Base-by-base conservation (phyloP, 345 rosid genomes). In the Anastatica hierochuntica region DNA sequence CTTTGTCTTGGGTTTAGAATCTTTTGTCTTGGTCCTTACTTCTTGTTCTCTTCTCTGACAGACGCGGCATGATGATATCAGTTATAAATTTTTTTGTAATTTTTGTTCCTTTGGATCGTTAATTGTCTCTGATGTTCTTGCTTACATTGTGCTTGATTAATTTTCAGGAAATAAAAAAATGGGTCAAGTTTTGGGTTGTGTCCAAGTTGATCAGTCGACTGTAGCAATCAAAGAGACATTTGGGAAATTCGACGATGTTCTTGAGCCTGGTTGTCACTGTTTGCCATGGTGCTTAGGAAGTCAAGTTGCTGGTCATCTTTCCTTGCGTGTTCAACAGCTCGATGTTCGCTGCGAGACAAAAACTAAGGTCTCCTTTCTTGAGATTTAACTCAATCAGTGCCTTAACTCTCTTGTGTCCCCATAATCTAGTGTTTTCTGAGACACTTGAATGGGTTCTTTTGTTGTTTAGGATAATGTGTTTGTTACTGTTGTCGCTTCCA, bases 271-370 rank as follows among this genome's bases (percentile, higher is more conserved):
- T 30, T 85, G 87, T 58, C 90, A 85, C 43, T 85, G 87, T 60
- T 55, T 85, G 64, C 95, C 95, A 10, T 85, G 95, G 95, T 85
- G 75, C 42, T 61, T 82, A 1, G 95, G 95, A 11, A 73, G 77
- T 33, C 87, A 79, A 64, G 14, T 77, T n/a, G 87, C 87, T 52
- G 90, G 95, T 49, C 74, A 62, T 14, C 82, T 85, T 43, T 63
- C 94, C 0, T 58, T 85, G 35, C 89, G 94, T 50, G 76, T 85
- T 54, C 90, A 85, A 55, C 90, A 82, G 75, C 68, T 85, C 43
- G 95, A 88, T 71, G 95, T 85, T 38, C 79, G 79, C 31, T 85
- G 95, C 26, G 97, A 88, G 78, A 88, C 97, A 26, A 85, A 88
- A 74, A 82, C 97, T 24, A 85, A 80, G 88, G 97, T 88, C 30